Evolutionary conservation across 768 basidiomycete species (phyloP), one percentile per base, ranked within the genome.

Genomic region (Krasilnikovozyma curviuscula): DNA sequence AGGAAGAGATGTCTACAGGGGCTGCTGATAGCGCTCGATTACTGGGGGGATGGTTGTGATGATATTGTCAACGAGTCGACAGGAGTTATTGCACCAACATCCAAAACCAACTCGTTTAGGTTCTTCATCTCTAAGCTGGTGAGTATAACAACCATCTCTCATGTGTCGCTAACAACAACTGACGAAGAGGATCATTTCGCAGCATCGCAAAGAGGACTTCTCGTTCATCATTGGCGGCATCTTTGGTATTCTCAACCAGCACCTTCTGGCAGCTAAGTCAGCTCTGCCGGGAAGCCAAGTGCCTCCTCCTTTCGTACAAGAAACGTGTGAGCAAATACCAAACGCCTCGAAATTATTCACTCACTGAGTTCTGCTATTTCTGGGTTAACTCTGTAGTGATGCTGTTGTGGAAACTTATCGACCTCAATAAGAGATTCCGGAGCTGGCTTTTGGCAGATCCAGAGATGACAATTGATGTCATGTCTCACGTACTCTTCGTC

Each of bases 401-500:
- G 52, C 57, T 69, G 3, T 58, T 91, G 42, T 95, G 89, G 89
- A 83, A 88, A 65, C 74, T 85, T 63, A 68, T 93, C 32, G 91
- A 95, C 54, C 64, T 84, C 21, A 97, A 97, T 68, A 93, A 84
- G 86, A 88, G 86, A 78, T 89, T 95, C 65, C 74, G 82, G 19
- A 65, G 69, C n/a, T 78, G 79, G 61, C 66, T 89, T 7, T 65
- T 89, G 12, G 40, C 46, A 7, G 81, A 86, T 44, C 81, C 79
- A 2, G 83, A 84, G 30, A 78, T 74, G 61, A 75, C 75, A 2
- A 76, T 75, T 62, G 81, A 89, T 57, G 59, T 88, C 4, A 67
- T 85, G 24, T 80, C 74, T 0, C 79, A 82, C 62, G 71, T 91
- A 30, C 65, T 93, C 13, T 79, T 80, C 56, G 81, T 80, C 60